Base-by-base conservation (phyloP, 2,329 filamentous ascomycete species). In the Ophiostoma ips region DNA sequence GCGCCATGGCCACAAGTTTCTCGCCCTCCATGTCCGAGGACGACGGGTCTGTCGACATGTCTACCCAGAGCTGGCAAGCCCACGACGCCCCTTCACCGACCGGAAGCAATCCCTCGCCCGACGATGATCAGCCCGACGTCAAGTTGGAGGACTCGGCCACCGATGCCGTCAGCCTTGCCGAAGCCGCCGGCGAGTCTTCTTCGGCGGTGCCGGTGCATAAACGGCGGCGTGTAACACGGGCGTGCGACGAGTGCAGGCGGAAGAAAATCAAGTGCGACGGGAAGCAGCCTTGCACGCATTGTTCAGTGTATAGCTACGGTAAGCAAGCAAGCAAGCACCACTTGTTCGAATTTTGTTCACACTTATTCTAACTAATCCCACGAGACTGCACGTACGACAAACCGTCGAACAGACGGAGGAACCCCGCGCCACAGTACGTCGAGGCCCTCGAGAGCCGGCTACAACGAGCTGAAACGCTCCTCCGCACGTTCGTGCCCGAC, bases 381-480 rank as follows among this genome's bases (percentile, higher is more conserved):
- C n/a, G n/a, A 95, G 88, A 94, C 63, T 95, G 89, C 65, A 94
- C 88, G 28, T 95, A 95, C 66, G 88, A 95, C 61, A 92, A 95
- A 63, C 89, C 89, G 12, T 95, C 88, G 21, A 95, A 95, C 64
- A 78, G 89, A 57, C 78, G 88, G 57, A 81, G 89, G 59, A 95
- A 95, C 63, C 88, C 89, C 19, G 86, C 87, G 24, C 88, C 89
- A 16, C 87, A 94, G 66, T 94, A 95, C 63, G 87, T 95, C 57
- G 89, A 95, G 66, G 87, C 87, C 3, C 71, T 95, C 46, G 89
- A 95, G 64, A 81, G 74, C 56, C 81, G 87, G 56, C 68, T 95
- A 49, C 85, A 89, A 59, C 86, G 87, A 55, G 87, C 87, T 30
- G 87, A 95, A 66, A 76, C 79, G 3, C 69, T 95, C 11, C 69